Evolutionary conservation across 2,329 filamentous ascomycete species (phyloP).

Genomic region (Chaetomiaceae sp.): DNA sequence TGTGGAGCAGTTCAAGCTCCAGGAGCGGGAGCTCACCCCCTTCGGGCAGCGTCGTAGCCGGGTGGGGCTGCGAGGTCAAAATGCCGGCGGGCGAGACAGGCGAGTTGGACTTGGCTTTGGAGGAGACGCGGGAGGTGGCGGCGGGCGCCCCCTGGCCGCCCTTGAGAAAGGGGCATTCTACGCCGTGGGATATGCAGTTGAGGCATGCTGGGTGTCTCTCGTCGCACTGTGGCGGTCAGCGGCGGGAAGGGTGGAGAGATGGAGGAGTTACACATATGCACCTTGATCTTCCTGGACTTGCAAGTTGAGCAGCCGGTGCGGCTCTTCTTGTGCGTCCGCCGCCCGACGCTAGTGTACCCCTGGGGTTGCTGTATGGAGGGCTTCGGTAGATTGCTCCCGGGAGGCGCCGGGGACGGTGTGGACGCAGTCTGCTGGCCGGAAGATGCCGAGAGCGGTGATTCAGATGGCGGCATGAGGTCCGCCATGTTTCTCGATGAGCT

Average conservation of each 20-base stretch:
- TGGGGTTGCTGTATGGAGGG: conserved; percentile 5
- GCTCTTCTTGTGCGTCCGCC: conserved; percentile 31
- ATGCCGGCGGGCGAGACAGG: neutral
- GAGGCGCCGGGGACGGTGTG: neutral
- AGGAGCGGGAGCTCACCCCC: conserved; percentile 34
- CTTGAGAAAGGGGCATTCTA: conserved; percentile 35
- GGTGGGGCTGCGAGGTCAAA: neutral
- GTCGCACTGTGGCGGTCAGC: conserved; percentile 33
- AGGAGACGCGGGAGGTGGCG: neutral
- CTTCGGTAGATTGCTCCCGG: neutral
- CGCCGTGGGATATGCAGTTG: conserved; percentile 39
- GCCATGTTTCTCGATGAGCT: conserved; percentile 2
- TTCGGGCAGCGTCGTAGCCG: neutral
- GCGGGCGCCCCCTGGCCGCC: neutral
- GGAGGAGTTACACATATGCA: conserved; percentile 20
- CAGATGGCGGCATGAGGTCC: neutral
- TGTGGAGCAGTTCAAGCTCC: conserved; percentile 51
- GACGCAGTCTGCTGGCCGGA: neutral
- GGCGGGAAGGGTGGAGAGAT: neutral
- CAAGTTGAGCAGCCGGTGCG: conserved; percentile 38
- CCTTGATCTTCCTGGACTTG: conserved; percentile 41
- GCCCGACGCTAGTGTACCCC: conserved; percentile 3
- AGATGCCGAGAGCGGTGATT: conserved; percentile 3
- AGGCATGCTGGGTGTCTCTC: conserved; percentile 37
- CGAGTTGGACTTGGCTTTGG: conserved; percentile 8